Conservation (phyloP, 1,139 yeast genomes). For the Debaryomyces sp. region DNA sequence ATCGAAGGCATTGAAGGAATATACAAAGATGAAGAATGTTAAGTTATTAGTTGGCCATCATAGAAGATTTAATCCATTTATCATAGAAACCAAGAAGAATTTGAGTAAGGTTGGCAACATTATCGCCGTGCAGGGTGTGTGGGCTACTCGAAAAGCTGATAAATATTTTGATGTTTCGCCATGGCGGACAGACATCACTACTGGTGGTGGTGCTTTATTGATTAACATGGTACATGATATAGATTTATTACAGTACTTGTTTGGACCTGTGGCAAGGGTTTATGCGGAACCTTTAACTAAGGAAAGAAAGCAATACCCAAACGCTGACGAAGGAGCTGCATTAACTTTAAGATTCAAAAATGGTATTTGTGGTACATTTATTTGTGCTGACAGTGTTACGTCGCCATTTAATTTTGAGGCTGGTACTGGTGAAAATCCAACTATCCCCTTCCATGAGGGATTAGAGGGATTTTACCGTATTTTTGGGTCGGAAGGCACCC, state of each 20-base stretch:
- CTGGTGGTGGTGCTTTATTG: constrained; percentile 44
- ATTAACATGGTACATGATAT: constrained; percentile 46
- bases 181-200: constrained; percentile 36
- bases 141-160: constrained; percentile 40
- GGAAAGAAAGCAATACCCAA: constrained; percentile 30
- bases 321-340: constrained; percentile 47
- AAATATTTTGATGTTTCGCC: constrained; percentile 33
- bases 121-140: constrained; percentile 43
- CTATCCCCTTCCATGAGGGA: constrained; percentile 31
- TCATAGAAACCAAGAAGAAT: constrained; percentile 36
- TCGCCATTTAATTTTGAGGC: constrained; percentile 44
- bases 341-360: constrained; percentile 33
- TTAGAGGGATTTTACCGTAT: constrained; percentile 39
- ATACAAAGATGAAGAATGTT: constrained; percentile 26
- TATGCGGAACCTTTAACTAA: constrained; percentile 40
- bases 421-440: constrained; percentile 48
- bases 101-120: constrained; percentile 32
- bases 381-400: constrained; percentile 42
- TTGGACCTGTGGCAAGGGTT: constrained; percentile 42
- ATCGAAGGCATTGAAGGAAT: constrained; percentile 34
- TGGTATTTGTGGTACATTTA: constrained; percentile 42
- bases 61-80: constrained; percentile 46
- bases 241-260: constrained; percentile 38
- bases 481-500: constrained; percentile 41
- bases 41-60: constrained; percentile 47